A percentile compares a stretch with the other conserved stretches of the same genome.
Evolutionary conservation across 202 grass and related monocot genomes (phyloP).

Genomic region (Zizania palustris): DNA sequence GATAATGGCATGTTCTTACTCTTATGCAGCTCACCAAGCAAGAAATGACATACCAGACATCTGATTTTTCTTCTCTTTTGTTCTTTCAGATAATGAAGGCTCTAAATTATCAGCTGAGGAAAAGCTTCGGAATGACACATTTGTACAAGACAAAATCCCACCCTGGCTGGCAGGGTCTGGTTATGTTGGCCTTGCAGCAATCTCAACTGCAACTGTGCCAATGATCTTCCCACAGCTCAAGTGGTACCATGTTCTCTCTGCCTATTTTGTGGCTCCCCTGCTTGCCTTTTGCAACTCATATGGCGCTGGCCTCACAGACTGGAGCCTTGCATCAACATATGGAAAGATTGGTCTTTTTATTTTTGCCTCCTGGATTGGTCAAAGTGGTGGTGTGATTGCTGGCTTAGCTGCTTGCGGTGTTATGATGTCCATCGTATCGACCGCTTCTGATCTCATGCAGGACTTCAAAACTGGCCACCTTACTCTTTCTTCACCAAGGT

Average conservation of each 20-base stretch:
- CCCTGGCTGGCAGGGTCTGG: conserved; percentile 77
- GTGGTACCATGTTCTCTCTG: conserved; percentile 83
- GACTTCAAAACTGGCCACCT: conserved; percentile 98
- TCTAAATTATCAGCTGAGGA: conserved; percentile 60
- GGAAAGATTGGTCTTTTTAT: conserved; percentile 95
- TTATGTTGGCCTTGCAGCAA: conserved; percentile 75
- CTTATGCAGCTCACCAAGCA: not conserved
- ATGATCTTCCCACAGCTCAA: conserved; percentile 89
- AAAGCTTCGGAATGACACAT: conserved; percentile 63
- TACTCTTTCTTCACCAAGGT: conserved; percentile 82
- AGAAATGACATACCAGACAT: conserved; percentile 33
- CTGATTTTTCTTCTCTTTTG: conserved; percentile 30
- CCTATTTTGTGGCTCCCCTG: conserved; percentile 75
- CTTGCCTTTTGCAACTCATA: conserved; percentile 97
- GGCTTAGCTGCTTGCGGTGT: conserved; percentile 88
- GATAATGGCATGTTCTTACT: conserved; percentile 48
- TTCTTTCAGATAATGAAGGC: conserved; percentile 55
- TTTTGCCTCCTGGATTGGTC: conserved; percentile 81
- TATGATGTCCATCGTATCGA: conserved; percentile 96
- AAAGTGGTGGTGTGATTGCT: conserved; percentile 82
- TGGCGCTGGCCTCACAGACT: conserved; percentile 85
- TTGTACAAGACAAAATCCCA: conserved; percentile 81
- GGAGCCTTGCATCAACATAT: conserved; percentile 83
- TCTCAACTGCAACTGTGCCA: conserved; percentile 80
- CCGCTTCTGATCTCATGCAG: conserved; percentile 88